Percentiles rank a stretch among this genome's conserved stretches.
Evolutionary conservation across 1,284 basidiomycete genomes (phyloP).

Genomic region (Thelephora terrestris): DNA sequence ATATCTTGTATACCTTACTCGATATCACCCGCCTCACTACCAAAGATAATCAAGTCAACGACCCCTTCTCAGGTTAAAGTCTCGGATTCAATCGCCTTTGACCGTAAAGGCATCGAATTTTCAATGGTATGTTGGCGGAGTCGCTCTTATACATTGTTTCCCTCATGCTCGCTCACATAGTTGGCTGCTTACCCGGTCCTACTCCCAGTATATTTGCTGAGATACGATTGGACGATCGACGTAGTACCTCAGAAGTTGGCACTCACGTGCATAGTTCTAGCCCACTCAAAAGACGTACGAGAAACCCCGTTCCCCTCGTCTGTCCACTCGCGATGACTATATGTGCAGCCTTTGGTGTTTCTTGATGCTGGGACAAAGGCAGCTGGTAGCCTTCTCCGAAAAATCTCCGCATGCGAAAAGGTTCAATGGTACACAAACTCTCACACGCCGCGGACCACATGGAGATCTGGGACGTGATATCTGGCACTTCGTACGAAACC

Average conservation of each 20-base stretch:
- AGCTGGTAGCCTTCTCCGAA: too few species aligned
- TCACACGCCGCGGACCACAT: too few species aligned
- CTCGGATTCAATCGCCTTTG: slow-evolving; percentile 18
- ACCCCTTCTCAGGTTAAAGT: slow-evolving; percentile 17
- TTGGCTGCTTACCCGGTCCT: slow-evolving; percentile 33
- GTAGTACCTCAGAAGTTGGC: neutral
- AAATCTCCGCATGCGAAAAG: too few species aligned
- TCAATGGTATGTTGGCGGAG: slow-evolving; percentile 20
- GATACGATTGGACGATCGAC: slow-evolving; percentile 15
- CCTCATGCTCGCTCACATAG: slow-evolving; percentile 15
- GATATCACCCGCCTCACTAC: slow-evolving; percentile 22
- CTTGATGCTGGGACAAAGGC: neutral
- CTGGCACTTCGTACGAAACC: too few species aligned
- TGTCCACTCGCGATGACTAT: neutral
- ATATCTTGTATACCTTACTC: slow-evolving; percentile 27
- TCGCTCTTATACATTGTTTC: neutral
- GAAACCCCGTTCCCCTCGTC: neutral
- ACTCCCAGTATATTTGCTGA: slow-evolving; percentile 29
- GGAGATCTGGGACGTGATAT: too few species aligned
- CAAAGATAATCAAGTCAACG: slow-evolving; percentile 13
- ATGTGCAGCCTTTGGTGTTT: neutral
- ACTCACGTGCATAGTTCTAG: neutral
- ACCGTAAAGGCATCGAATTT: slow-evolving; percentile 22
- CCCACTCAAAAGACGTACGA: neutral
- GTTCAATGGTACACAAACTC: too few species aligned